A percentile compares a stretch with the other conserved stretches of the same genome.
phyloP scores from a whole-genome alignment of 225 moss, liverwort and hornwort genomes.

The Lunularia cruciata region DNA sequence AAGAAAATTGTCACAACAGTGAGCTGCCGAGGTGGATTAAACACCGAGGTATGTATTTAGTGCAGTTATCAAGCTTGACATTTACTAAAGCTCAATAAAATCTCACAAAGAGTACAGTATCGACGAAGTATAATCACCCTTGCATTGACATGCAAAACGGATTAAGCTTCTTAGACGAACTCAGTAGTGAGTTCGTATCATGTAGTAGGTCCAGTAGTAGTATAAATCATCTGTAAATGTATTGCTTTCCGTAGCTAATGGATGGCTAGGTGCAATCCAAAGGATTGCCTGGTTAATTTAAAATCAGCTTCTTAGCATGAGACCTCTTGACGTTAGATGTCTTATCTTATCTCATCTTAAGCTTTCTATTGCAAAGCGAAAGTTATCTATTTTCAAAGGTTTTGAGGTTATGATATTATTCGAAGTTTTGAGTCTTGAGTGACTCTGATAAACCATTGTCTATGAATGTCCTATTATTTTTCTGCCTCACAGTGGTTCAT shows the following conservation, averaged over 20 bases:
- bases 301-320: conserved; percentile 10
- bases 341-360: neutral
- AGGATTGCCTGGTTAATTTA: conserved; percentile 29
- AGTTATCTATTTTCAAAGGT: no score
- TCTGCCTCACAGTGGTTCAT: no score
- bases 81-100: conserved; percentile 28
- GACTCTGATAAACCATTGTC: no score
- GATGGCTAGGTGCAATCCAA: conserved; percentile 28
- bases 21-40: conserved; percentile 29
- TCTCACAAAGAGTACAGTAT: conserved; percentile 20
- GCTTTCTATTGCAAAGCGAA: conserved; percentile 7
- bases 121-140: conserved; percentile 22
- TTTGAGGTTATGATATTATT: no score
- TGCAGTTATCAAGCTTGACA: conserved; percentile 17
- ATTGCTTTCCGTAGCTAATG: conserved; percentile 21
- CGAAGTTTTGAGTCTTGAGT: no score
- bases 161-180: conserved; percentile 5
- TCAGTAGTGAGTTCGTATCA: neutral
- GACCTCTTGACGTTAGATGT: neutral
- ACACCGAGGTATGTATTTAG: conserved; percentile 29
- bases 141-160: conserved; percentile 27
- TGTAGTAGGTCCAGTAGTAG: conserved; percentile 17
- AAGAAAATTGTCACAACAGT: conserved; percentile 22
- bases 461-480: no score
- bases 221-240: conserved; percentile 33